A percentile compares a stretch with the other conserved stretches of the same genome.
Conservation (phyloP, 2,329 filamentous ascomycete genomes). For the Penicillium sp. region DNA sequence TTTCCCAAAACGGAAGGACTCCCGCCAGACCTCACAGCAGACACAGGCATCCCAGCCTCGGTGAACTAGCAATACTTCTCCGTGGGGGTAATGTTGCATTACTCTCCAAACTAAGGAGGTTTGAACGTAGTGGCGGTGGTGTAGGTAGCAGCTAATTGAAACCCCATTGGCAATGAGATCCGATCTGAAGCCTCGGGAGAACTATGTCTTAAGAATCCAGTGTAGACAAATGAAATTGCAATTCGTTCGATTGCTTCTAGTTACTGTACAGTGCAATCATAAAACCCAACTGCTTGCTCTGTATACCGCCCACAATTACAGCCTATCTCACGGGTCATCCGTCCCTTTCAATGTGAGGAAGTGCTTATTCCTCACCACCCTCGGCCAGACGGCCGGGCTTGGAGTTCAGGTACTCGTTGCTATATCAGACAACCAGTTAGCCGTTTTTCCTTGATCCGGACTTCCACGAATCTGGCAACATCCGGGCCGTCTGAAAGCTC, state of each 20-base stretch:
- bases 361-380: slow-evolving; percentile 40
- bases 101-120: not conserved
- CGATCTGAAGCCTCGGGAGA: not conserved
- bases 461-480: not conserved
- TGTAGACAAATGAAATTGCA: slow-evolving; percentile 23
- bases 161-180: not conserved
- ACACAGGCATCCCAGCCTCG: not conserved
- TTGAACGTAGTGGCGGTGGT: not conserved
- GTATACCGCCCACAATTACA: slow-evolving; percentile 12
- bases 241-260: slow-evolving; percentile 42
- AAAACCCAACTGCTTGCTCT: slow-evolving; percentile 28
- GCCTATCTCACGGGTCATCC: slow-evolving; percentile 3
- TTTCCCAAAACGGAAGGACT: slow-evolving; percentile 21
- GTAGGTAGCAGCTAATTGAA: not conserved
- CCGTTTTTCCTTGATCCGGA: not conserved
- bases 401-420: slow-evolving; percentile 57
- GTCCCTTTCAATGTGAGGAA: slow-evolving; percentile 12
- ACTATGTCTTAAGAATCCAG: not conserved
- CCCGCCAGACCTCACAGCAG: slow-evolving; percentile 6
- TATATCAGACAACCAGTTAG: slow-evolving; percentile 27
- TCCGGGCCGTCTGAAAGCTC: not conserved
- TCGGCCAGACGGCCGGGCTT: slow-evolving; percentile 51
- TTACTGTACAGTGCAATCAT: slow-evolving; percentile 48
- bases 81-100: not conserved
- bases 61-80: slow-evolving; percentile 1